These are phyloP conservation scores for Dactylella cylindrospora DNA, from an alignment of 2,329 filamentous ascomycete genomes.

Conservation along the genomic window DNA sequence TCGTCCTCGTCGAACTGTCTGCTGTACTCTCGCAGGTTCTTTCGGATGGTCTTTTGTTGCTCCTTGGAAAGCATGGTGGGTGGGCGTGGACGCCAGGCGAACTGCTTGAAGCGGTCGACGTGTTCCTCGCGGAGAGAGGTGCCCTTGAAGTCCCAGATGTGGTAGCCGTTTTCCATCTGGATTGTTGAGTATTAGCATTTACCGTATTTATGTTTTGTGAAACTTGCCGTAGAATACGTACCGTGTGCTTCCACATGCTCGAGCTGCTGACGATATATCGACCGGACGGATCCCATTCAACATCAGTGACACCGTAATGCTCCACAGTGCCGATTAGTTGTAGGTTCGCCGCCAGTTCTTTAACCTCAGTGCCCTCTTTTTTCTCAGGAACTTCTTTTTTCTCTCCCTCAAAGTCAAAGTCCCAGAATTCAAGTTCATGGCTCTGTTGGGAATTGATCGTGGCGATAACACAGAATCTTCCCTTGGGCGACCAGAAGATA, in stretches of 20 bases:
- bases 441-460: slow-evolving; percentile 90
- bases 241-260: slow-evolving; percentile 91
- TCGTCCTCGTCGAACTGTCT: slow-evolving; percentile 95
- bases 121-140: slow-evolving; percentile 84
- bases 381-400: slow-evolving; percentile 45
- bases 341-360: slow-evolving; percentile 90
- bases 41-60: slow-evolving; percentile 95
- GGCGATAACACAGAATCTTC: slow-evolving; percentile 90
- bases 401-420: slow-evolving; percentile 96
- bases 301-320: slow-evolving; percentile 95
- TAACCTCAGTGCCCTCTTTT: slow-evolving; percentile 70
- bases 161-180: slow-evolving; percentile 99
- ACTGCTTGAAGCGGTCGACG: slow-evolving; percentile 97
- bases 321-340: slow-evolving; percentile 92
- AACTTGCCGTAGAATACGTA: slow-evolving; percentile 58
- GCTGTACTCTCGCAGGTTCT: slow-evolving; percentile 96
- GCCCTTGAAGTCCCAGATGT: slow-evolving; percentile 95
- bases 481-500: slow-evolving; percentile 97
- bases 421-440: slow-evolving; percentile 96
- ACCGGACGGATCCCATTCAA: slow-evolving; percentile 97
- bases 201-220: background rate
- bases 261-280: slow-evolving; percentile 92
- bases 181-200: slow-evolving; percentile 46
- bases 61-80: slow-evolving; percentile 90
- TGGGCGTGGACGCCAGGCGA: slow-evolving; percentile 89